Evolutionary conservation across 2,329 filamentous ascomycete species (phyloP), one percentile per base, ranked within the genome.

Genomic region (Fusarium musae): DNA sequence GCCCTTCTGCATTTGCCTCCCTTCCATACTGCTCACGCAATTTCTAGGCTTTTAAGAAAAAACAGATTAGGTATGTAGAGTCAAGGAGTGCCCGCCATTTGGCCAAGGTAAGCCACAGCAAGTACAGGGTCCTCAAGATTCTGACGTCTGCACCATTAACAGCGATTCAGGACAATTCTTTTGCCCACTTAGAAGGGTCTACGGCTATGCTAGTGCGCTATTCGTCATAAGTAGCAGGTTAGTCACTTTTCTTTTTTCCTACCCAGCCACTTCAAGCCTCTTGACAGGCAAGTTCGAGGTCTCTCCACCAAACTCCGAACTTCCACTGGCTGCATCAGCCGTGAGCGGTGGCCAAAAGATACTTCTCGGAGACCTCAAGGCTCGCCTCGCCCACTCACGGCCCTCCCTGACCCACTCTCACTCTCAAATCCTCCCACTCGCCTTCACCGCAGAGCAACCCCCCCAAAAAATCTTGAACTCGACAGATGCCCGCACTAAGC

Each of bases 401-500:
- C 42, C 71, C 73, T 70, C 64, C 76, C 76, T 77, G 70, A 49
- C 67, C 69, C 73, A 66, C 74, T 75, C 69, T 75, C 54, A 70
- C 69, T 75, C 71, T 60, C 74, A 68, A 68, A 63, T 63, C 56
- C 63, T 68, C 47, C 42, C 46, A 65, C 70, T 65, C 71, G 72
- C 73, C 74, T 65, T 77, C 75, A 77, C 75, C 75, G 75, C 68
- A 77, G 75, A 66, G 74, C 73, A 70, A 68, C 56, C 75, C 74
- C 75, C 72, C 65, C 44, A 70, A 78, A 77, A 75, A 75, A 75
- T 63, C 76, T 67, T 53, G 73, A 69, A 77, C 72, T 75, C 75
- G 69, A 72, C 63, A 36, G 54, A 59, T 69, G 60, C 62, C 63
- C 57, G 63, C 77, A 71, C 80, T 82, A 82, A 77, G 69, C 81